Base-by-base conservation (phyloP, 2,329 filamentous ascomycete genomes). In the Fusarium setosum region DNA sequence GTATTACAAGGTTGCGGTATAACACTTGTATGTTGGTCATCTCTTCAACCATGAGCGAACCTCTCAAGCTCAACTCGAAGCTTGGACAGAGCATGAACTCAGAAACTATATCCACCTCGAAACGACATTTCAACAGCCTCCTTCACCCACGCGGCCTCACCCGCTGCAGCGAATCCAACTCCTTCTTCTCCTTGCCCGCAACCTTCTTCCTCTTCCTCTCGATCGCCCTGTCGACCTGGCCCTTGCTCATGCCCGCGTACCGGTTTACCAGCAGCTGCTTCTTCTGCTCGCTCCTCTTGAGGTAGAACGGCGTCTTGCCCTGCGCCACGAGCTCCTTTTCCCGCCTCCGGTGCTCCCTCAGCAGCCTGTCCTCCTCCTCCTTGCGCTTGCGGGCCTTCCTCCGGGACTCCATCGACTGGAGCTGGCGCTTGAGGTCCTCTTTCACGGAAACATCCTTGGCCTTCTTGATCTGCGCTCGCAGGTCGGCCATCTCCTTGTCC, bases 231-330 rank as follows among this genome's bases (percentile, higher is more conserved):
- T 96, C 92, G 60, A 94, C 87, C 79, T 97, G 90, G 76, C 90
- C 91, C 75, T 91, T 91, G 79, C 92, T 96, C 90, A 98, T 91
- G 60, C 87, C 86, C 71, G 90, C 86, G 79, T 92, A 97, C 75
- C 91, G 88, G 72, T 96, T 90, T 74, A 92, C 83, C 63, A 97
- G 82, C 56, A 94, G 83, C 78, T 90, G 83, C 83, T 95, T 93
- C 89, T 96, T 97, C 83, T 96, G 88, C 80, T 97, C 95, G 74
- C 90, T 89, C 82, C 90, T 90, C 87, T 99, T 99, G 72, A 98
- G 82, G 79, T 93, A 98, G 81, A 94, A 99, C 0, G 96, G 95
- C 75, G 86, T 88, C 88, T 97, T 97, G 62, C 96, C 96, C 81
- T 96, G 88, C 72, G 89, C 89, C 50, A 98, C 89, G 61, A 92